phyloP scores from a whole-genome alignment of 371 early-diverging fungal genomes.

The Apophysomyces ossiformis region DNA sequence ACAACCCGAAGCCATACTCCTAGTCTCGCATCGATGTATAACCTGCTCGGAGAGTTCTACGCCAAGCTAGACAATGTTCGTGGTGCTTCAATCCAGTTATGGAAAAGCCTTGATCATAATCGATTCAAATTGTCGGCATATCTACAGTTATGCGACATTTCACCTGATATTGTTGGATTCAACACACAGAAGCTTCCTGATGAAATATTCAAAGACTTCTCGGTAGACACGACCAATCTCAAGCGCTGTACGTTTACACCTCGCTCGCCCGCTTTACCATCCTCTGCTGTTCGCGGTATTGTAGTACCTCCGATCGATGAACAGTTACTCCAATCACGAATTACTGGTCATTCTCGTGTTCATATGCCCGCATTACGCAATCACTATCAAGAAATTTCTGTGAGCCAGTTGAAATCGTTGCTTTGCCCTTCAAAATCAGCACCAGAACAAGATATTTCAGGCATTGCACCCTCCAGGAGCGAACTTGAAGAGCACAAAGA shows the following conservation, averaged over 20 bases:
- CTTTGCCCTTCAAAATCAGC: constrained; percentile 22
- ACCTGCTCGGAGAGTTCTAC: constrained; percentile 47
- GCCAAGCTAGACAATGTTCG: constrained; percentile 37
- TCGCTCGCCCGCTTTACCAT: constrained; percentile 14
- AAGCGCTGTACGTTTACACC: constrained; percentile 9
- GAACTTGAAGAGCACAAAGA: constrained; percentile 41
- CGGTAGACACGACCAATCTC: constrained; percentile 2
- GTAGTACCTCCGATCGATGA: not conserved
- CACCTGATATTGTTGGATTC: constrained; percentile 35
- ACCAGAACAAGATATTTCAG: constrained; percentile 1
- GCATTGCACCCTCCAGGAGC: constrained; percentile 15
- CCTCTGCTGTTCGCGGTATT: constrained; percentile 1
- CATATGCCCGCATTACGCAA: constrained; percentile 31
- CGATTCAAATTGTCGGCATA: constrained; percentile 46
- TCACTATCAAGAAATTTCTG: constrained; percentile 26
- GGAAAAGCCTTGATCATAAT: constrained; percentile 27
- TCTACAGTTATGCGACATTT: constrained; percentile 45
- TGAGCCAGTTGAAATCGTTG: constrained; percentile 35
- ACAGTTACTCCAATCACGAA: not conserved
- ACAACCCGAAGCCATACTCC: constrained; percentile 37
- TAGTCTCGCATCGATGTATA: constrained; percentile 32
- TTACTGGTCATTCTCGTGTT: not conserved
- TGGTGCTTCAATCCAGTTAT: constrained; percentile 28
- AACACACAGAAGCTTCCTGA: constrained; percentile 19
- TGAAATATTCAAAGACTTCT: constrained; percentile 33